These are phyloP conservation scores for Aristolochia fimbriata DNA, from an alignment of 164 flowering plant genomes.

Conservation along the genomic window DNA sequence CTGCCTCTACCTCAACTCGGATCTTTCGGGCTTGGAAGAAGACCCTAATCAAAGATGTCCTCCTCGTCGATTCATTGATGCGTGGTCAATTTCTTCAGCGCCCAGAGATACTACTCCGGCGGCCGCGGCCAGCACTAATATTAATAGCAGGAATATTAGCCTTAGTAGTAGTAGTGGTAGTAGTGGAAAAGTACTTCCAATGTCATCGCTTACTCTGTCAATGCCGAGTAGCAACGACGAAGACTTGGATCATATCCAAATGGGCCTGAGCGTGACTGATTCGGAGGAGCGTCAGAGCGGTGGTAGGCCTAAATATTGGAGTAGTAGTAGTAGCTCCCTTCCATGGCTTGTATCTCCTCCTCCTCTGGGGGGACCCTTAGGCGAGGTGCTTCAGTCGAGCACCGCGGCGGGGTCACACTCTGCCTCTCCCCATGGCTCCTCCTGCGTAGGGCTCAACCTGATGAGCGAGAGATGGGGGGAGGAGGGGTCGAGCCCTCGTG, in stretches of 20 bases:
- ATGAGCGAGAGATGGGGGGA: slow-evolving; percentile 20
- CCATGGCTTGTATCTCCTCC: slow-evolving; percentile 46
- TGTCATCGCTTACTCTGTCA: slow-evolving; percentile 44
- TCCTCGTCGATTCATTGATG: slow-evolving; percentile 52
- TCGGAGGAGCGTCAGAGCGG: slow-evolving; percentile 12
- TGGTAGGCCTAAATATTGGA: slow-evolving; percentile 25
- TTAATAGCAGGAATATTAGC: too few species aligned
- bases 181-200: slow-evolving; percentile 19
- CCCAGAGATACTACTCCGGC: too few species aligned
- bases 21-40: slow-evolving; percentile 8
- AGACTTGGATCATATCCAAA: slow-evolving; percentile 15
- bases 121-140: too few species aligned
- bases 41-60: slow-evolving; percentile 10
- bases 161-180: too few species aligned
- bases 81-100: slow-evolving; percentile 35
- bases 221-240: slow-evolving; percentile 29
- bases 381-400: slow-evolving; percentile 60
- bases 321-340: slow-evolving; percentile 34
- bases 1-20: slow-evolving; percentile 18
- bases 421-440: slow-evolving; percentile 16
- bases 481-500: slow-evolving; percentile 2
- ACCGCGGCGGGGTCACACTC: slow-evolving; percentile 9
- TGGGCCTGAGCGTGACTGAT: slow-evolving; percentile 21
- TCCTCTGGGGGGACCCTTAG: slow-evolving; percentile 72
- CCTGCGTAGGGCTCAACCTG: slow-evolving; percentile 24